phyloP scores from a whole-genome alignment of 129 eudicot genomes.

The Solidago caesia region DNA sequence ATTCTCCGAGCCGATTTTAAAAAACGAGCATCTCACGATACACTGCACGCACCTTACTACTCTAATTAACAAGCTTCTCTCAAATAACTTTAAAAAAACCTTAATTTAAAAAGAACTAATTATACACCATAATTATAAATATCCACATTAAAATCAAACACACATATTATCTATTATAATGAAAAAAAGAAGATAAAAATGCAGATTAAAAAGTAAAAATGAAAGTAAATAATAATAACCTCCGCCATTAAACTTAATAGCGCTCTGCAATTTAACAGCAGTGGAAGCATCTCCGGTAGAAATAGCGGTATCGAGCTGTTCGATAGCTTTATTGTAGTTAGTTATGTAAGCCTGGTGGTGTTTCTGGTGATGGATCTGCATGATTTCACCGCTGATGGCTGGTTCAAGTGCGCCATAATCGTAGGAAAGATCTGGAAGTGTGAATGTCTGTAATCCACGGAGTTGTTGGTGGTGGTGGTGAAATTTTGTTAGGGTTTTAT shows the following conservation, averaged over 20 bases:
- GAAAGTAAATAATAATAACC: slow-evolving; percentile 36
- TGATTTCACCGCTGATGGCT: slow-evolving; percentile 84
- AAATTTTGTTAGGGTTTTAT: slow-evolving; percentile 43
- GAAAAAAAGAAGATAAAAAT: slow-evolving; percentile 23
- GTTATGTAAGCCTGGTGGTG: slow-evolving; percentile 96
- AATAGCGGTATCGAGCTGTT: slow-evolving; percentile 82
- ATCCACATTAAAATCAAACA: background rate
- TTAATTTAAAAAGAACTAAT: too few relatives aligned
- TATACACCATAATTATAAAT: too few relatives aligned
- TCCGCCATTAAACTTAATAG: slow-evolving; percentile 98
- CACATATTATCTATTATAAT: background rate
- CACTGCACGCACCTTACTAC: too few relatives aligned
- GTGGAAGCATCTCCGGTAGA: slow-evolving; percentile 68
- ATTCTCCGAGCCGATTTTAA: too few relatives aligned
- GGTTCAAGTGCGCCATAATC: slow-evolving; percentile 95
- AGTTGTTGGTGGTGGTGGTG: slow-evolving; percentile 19
- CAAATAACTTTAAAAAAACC: too few relatives aligned
- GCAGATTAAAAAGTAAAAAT: slow-evolving; percentile 25
- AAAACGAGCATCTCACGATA: too few relatives aligned
- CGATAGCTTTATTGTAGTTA: slow-evolving; percentile 88
- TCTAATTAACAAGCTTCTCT: too few relatives aligned
- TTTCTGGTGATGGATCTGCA: slow-evolving; percentile 95
- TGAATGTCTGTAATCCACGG: slow-evolving; percentile 69
- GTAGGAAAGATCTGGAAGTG: slow-evolving; percentile 86
- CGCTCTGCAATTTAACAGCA: slow-evolving; percentile 75